Base-by-base conservation (phyloP, 2,329 filamentous ascomycete genomes). In the Cercospora sojina region DNA sequence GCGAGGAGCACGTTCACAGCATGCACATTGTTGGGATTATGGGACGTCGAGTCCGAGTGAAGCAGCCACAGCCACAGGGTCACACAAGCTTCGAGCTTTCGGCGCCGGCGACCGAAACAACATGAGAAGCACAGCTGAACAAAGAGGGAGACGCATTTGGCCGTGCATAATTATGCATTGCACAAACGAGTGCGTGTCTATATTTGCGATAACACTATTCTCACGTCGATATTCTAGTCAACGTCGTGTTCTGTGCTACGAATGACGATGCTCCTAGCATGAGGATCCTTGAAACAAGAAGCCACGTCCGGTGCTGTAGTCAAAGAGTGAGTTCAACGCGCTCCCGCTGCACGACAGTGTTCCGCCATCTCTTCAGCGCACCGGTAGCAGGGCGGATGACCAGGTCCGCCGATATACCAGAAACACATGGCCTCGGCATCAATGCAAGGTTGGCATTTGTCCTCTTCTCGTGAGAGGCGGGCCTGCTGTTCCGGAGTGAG, bases 81-180 rank as follows among this genome's bases (percentile, higher is more conserved):
- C 51, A 31, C 18, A 59, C 56, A 59, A 59, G 56, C 20, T 56
- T 56, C 53, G 25, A 32, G 51, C 56, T 59, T 59, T 59, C 56
- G 31, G 31, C 32, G 57, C 32, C 57, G 57, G 35, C 51, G 16
- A 31, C 29, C 25, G 51, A 56, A 29, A 3, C 51, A 13, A 49
- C 20, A 25, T 25, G n/a, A 47, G 41, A 47, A 47, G 41, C 41
- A 47, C 41, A 13, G 18, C 4, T 4, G 18, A 23, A 49, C 43
- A 49, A 49, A 49, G 43, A 49, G 43, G n/a, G 25, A 56, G 16
- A 56, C 51, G 51, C 51, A 56, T 56, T 12, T 56, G 51, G 10
- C 25, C 20, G 13, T 56, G 25, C 25, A 56, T 56, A 13, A 29
- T n/a, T 10, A 13, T 49, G 43, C 43, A 49, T 23, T 23, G 43